Percentiles rank a stretch among this genome's conserved stretches.
Evolutionary conservation across 106 monocot species (phyloP).

Genomic region (Triglochin maritima): DNA sequence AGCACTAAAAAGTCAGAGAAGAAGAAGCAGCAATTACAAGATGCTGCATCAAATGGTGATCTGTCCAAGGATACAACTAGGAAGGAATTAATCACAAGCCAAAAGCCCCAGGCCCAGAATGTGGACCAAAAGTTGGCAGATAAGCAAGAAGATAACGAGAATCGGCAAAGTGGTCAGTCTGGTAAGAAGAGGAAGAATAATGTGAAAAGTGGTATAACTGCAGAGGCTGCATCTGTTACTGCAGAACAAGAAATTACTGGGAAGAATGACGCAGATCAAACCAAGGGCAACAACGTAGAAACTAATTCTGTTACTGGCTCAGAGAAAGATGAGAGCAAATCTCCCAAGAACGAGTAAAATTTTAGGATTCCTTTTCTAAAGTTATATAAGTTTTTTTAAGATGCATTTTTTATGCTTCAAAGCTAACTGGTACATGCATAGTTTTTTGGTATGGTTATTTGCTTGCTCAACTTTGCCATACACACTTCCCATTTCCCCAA

Average conservation of each 20-base stretch:
- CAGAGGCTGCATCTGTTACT: conserved; percentile 2
- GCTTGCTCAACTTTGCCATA: too few species aligned
- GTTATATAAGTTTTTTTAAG: too few species aligned
- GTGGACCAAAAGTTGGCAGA: neutral
- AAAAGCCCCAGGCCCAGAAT: neutral
- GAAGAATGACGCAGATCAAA: conserved; percentile 1
- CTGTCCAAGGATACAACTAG: neutral
- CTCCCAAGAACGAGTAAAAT: too few species aligned
- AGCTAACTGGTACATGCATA: too few species aligned
- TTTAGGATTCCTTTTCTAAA: too few species aligned
- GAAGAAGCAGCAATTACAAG: conserved; percentile 29
- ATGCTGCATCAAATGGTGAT: conserved; percentile 1
- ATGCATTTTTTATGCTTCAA: too few species aligned
- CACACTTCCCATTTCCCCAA: too few species aligned
- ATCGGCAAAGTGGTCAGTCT: conserved; percentile 7
- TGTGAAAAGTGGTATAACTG: conserved; percentile 16
- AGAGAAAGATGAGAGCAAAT: too few species aligned
- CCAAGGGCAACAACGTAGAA: neutral
- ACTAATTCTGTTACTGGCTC: too few species aligned
- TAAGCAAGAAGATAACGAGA: neutral
- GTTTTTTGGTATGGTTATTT: too few species aligned
- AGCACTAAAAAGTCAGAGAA: conserved; percentile 26
- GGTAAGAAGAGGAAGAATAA: conserved; percentile 36
- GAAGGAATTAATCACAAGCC: neutral
- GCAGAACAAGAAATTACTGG: conserved; percentile 9